Percentiles rank a stretch among this genome's conserved stretches.
Evolutionary conservation across 208 protist genomes (phyloP).

Genomic region (Trypanosoma boissoni): DNA sequence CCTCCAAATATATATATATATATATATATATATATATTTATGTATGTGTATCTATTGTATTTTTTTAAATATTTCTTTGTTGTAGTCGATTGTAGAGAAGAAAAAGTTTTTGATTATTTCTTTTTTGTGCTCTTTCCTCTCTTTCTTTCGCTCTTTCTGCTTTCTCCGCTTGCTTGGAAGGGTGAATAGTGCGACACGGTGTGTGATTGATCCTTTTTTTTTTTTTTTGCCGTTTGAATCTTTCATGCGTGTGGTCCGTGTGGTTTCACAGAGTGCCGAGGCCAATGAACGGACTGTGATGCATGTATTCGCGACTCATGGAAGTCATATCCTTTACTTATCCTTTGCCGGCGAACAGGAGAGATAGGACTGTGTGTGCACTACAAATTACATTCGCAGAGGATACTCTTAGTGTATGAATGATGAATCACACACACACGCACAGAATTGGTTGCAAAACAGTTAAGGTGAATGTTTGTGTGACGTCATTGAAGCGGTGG

Average conservation of each 20-base stretch:
- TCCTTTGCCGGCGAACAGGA: conserved; percentile 77
- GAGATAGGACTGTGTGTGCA: conserved; percentile 69
- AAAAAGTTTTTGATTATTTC: too few species aligned
- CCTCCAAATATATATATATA: conserved; percentile 10
- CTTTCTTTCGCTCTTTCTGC: neutral
- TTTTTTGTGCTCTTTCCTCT: too few species aligned
- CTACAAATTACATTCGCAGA: conserved; percentile 50
- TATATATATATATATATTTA: conserved; percentile 11
- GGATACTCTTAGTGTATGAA: conserved; percentile 84
- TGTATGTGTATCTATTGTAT: neutral
- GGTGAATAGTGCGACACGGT: too few species aligned
- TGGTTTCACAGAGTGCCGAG: conserved; percentile 57
- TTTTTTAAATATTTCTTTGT: neutral
- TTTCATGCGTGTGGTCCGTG: conserved; percentile 33
- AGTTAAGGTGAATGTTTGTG: conserved; percentile 67
- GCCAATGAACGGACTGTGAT: conserved; percentile 75
- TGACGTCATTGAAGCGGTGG: conserved; percentile 76
- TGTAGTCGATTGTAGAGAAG: neutral
- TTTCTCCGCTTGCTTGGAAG: conserved; percentile 1
- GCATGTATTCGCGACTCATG: conserved; percentile 57
- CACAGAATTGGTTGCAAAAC: conserved; percentile 42
- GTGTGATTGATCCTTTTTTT: neutral
- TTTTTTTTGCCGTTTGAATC: conserved; percentile 7
- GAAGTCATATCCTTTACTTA: conserved; percentile 59
- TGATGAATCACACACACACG: conserved; percentile 60